Conservation (phyloP, 768 basidiomycete genomes). For the Boletus fagicola region DNA sequence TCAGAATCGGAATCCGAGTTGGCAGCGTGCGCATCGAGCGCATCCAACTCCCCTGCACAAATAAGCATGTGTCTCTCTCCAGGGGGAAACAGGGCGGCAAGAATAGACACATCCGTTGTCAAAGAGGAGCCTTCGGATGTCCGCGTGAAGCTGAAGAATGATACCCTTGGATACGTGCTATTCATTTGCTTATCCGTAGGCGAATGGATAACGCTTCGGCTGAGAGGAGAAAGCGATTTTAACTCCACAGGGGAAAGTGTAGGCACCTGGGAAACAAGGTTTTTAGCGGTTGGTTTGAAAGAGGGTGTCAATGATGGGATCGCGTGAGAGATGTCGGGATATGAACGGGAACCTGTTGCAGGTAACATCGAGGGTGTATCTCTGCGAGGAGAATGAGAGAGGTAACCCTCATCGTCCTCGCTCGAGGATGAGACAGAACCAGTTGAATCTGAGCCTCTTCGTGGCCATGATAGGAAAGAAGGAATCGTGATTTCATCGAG, state of each 20-base stretch:
- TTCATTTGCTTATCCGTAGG: conserved; percentile 17
- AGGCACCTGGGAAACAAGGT: conserved; percentile 35
- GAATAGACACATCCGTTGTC: conserved; percentile 64
- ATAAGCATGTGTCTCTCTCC: conserved; percentile 72
- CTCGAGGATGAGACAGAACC: conserved; percentile 28
- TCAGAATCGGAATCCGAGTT: conserved; percentile 36
- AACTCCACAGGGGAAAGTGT: conserved; percentile 30
- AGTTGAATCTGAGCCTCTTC: conserved; percentile 24
- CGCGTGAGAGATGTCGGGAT: conserved; percentile 39
- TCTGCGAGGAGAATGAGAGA: conserved; percentile 54
- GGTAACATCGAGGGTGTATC: conserved; percentile 37
- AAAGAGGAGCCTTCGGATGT: conserved; percentile 75
- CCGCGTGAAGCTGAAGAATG: conserved; percentile 79
- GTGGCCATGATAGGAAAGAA: conserved; percentile 22
- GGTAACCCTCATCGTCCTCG: conserved; percentile 52
- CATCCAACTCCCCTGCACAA: conserved; percentile 67
- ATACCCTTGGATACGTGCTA: conserved; percentile 35
- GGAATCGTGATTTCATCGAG: conserved; percentile 17
- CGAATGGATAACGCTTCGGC: conserved; percentile 8
- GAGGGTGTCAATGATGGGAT: conserved; percentile 30
- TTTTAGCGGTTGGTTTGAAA: conserved; percentile 39
- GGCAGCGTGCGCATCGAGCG: conserved; percentile 42
- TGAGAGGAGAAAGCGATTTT: conserved; percentile 7
- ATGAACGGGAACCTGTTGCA: conserved; percentile 41
- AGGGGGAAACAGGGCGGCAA: conserved; percentile 70